Percentiles rank a stretch among this genome's conserved stretches.
These are phyloP conservation scores for Chiua virens DNA, from an alignment of 768 basidiomycete genomes.

Conservation along the genomic window DNA sequence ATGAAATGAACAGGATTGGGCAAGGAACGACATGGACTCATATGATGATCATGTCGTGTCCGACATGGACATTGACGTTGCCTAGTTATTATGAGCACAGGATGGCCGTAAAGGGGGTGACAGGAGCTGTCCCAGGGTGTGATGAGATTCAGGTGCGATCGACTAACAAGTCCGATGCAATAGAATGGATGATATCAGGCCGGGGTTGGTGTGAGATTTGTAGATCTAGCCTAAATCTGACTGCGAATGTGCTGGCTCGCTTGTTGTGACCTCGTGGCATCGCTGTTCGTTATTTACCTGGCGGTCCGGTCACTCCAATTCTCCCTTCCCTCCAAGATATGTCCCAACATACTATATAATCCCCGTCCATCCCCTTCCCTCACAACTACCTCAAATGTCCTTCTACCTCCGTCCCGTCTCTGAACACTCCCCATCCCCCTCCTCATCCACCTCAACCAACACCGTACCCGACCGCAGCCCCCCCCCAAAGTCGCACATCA, in stretches of 20 bases:
- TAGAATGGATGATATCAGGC: no score
- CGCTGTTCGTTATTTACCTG: conserved; percentile 18
- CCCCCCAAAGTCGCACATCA: conserved; percentile 27
- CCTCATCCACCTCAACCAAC: conserved; percentile 52
- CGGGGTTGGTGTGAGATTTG: no score
- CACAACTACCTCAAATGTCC: conserved; percentile 43
- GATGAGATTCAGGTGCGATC: no score
- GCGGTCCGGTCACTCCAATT: no score
- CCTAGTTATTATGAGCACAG: no score
- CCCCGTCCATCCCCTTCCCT: conserved; percentile 7
- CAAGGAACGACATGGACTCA: no score
- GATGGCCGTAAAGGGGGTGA: not conserved
- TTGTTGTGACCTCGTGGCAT: conserved; percentile 27
- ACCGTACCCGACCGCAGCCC: conserved; percentile 47
- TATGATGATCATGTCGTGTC: no score
- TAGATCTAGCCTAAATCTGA: no score
- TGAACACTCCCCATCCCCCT: conserved; percentile 48
- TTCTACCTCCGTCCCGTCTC: conserved; percentile 62
- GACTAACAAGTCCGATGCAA: not conserved
- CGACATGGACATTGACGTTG: no score
- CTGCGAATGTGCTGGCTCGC: conserved; percentile 3
- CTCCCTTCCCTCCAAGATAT: not conserved
- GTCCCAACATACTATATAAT: conserved; percentile 22
- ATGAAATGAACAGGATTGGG: no score
- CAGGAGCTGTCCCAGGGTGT: conserved; percentile 23